Evolutionary conservation across 1,284 basidiomycete genomes (phyloP), one percentile per base, ranked within the genome.

Genomic region (Grifola frondosa): DNA sequence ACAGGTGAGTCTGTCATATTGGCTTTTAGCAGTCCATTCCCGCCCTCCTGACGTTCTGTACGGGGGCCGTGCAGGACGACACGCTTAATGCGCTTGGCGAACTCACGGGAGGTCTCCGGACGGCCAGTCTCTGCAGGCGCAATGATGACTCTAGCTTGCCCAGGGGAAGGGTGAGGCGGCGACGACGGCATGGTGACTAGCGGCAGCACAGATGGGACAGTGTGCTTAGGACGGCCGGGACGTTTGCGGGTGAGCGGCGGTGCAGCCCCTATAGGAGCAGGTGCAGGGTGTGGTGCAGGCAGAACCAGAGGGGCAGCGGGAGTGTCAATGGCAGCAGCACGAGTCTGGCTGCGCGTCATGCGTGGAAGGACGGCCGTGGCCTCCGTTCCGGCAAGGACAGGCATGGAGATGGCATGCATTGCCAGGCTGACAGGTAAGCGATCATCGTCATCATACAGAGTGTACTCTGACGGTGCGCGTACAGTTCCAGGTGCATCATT

Each of bases 401-500:
- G 41, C 19, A 36, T 26, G 1, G 41, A 42, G 33, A 42, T 42
- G 6, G 41, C 41, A 10, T 19, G 32, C 5, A 32, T 15, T 5
- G 17, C 4, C 6, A 40, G 5, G 30, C 17, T 30, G 30, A 37
- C 3, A 8, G n/a, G 15, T 37, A 44, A 2, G 26, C 25, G 32
- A 6, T 46, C 28, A 5, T 39, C 37, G n/a, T 46, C 34, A 22
- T 46, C 35, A 17, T 32, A 9, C 2, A 25, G 12, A 13, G 58
- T 30, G 32, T 55, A 66, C 46, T 66, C 62, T 16, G 37, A 40
- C 9, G 37, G 25, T 0, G 60, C 50, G 0, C 59, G 41, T 1
- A 62, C 54, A 0, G 46, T 54, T 3, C 63, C 62, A 4, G 37
- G 21, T 0, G 49, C 42, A 11, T 70, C 64, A 33, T 61, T 46